These are phyloP conservation scores for Cladosporium cucumerinum DNA, from an alignment of 2,329 filamentous ascomycete species.

Conservation along the genomic window DNA sequence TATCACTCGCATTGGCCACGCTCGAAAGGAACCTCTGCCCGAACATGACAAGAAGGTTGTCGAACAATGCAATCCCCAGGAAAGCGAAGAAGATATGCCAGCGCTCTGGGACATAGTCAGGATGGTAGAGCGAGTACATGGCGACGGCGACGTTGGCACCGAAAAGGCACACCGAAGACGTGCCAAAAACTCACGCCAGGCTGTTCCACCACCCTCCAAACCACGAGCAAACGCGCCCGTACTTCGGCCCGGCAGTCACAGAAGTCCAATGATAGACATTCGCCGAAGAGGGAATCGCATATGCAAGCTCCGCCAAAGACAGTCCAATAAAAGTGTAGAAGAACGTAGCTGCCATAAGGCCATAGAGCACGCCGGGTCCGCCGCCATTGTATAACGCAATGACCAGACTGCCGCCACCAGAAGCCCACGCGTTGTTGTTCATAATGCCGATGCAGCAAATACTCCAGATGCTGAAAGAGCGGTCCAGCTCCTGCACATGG, in stretches of 20 bases:
- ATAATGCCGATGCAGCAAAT: slow-evolving; percentile 45
- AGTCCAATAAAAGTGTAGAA: slow-evolving; percentile 52
- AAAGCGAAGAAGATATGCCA: slow-evolving; percentile 54
- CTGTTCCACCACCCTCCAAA: slow-evolving; percentile 52
- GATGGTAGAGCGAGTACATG: slow-evolving; percentile 50
- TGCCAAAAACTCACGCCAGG: slow-evolving; percentile 50
- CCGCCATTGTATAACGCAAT: slow-evolving; percentile 44
- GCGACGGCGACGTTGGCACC: slow-evolving; percentile 46
- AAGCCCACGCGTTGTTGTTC: slow-evolving; percentile 35
- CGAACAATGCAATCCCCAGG: slow-evolving; percentile 47
- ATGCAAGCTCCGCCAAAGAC: slow-evolving; percentile 50
- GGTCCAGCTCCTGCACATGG: slow-evolving; percentile 51
- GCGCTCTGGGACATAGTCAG: slow-evolving; percentile 43
- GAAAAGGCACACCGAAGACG: slow-evolving; percentile 43
- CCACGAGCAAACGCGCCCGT: slow-evolving; percentile 47
- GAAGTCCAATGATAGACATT: slow-evolving; percentile 54
- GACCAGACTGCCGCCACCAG: slow-evolving; percentile 25
- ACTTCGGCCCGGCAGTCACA: slow-evolving; percentile 46
- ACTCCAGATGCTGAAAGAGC: slow-evolving; percentile 48
- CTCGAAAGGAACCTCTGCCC: slow-evolving; percentile 53
- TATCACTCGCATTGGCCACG: slow-evolving; percentile 52
- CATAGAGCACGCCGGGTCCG: slow-evolving; percentile 46
- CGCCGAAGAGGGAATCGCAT: slow-evolving; percentile 35
- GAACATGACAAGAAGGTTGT: slow-evolving; percentile 49
- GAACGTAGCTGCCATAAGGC: slow-evolving; percentile 47